Evolutionary conservation across 2,329 filamentous ascomycete species (phyloP).

Genomic region (Venturia effusa): DNA sequence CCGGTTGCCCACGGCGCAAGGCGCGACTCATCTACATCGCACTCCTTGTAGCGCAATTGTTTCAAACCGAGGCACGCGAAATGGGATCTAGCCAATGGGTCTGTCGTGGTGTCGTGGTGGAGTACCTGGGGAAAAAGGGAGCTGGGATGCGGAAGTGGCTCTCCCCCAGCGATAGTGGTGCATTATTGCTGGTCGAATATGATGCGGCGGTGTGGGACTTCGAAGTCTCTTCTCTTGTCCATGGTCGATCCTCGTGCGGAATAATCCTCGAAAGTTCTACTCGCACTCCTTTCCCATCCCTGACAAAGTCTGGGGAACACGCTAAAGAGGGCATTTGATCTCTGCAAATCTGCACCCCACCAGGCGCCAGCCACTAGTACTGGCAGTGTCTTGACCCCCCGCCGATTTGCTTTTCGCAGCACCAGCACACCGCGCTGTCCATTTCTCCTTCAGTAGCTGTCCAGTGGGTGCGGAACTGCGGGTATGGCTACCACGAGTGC

Average conservation of each 20-base stretch:
- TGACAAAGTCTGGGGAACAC: slow-evolving; percentile 3
- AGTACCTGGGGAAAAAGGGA: neutral
- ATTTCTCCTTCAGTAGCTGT: neutral
- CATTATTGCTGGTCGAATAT: no score
- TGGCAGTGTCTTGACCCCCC: neutral
- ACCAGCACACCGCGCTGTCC: neutral
- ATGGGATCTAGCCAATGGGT: neutral
- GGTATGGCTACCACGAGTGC: slow-evolving; percentile 7
- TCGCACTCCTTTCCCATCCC: neutral
- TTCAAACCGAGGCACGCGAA: neutral
- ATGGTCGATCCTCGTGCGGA: neutral
- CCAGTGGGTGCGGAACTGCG: neutral
- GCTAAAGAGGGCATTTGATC: neutral
- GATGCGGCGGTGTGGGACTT: no score
- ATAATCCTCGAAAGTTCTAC: neutral
- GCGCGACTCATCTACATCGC: neutral
- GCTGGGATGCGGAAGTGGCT: neutral
- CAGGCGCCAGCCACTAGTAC: neutral
- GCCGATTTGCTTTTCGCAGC: slow-evolving; percentile 1
- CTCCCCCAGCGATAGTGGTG: neutral
- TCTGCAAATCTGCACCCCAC: neutral
- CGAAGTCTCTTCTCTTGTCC: neutral
- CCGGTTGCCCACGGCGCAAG: neutral
- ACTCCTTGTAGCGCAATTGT: neutral
- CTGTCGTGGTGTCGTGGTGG: neutral